phyloP scores from a whole-genome alignment of 2,329 filamentous ascomycete species.

The Botrytis porri region DNA sequence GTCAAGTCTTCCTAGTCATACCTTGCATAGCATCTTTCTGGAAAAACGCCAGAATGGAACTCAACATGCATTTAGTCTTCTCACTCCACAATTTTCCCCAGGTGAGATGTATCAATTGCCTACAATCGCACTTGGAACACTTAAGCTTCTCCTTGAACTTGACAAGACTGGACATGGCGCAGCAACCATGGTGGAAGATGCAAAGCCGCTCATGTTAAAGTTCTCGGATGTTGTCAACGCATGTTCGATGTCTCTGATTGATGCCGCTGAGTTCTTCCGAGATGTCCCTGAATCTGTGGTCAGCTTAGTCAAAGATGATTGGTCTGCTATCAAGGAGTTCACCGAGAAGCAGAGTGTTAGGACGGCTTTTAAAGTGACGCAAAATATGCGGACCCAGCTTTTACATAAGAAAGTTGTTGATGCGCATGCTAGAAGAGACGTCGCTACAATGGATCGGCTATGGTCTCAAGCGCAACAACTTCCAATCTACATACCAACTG shows the following conservation, averaged over 20 bases:
- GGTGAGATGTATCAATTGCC: conserved; percentile 25
- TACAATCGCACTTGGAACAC: conserved; percentile 32
- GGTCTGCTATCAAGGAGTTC: conserved; percentile 22
- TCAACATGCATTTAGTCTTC: conserved; percentile 25
- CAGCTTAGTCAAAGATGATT: conserved; percentile 26
- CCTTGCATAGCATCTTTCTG: not conserved
- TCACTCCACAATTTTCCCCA: conserved; percentile 27
- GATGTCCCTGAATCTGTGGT: conserved; percentile 18
- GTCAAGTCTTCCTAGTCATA: conserved; percentile 26
- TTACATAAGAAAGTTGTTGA: conserved; percentile 28
- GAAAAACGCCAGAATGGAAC: conserved; percentile 23
- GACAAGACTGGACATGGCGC: not conserved
- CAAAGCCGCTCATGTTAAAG: not conserved
- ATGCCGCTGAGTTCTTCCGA: conserved; percentile 1
- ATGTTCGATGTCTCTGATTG: conserved; percentile 7
- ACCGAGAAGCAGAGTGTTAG: not conserved
- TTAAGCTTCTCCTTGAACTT: conserved; percentile 28
- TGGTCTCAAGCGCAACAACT: conserved; percentile 32
- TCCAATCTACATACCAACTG: conserved; percentile 23
- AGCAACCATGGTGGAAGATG: not conserved
- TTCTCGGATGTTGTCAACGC: not conserved
- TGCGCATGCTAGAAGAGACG: conserved; percentile 30
- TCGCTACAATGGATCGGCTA: conserved; percentile 27
- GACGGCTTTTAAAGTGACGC: not conserved
- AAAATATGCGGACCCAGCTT: not conserved